Evolutionary conservation across 2,329 filamentous ascomycete species (phyloP), one percentile per base, ranked within the genome.

Genomic region (Cryoendolithus antarcticus): DNA sequence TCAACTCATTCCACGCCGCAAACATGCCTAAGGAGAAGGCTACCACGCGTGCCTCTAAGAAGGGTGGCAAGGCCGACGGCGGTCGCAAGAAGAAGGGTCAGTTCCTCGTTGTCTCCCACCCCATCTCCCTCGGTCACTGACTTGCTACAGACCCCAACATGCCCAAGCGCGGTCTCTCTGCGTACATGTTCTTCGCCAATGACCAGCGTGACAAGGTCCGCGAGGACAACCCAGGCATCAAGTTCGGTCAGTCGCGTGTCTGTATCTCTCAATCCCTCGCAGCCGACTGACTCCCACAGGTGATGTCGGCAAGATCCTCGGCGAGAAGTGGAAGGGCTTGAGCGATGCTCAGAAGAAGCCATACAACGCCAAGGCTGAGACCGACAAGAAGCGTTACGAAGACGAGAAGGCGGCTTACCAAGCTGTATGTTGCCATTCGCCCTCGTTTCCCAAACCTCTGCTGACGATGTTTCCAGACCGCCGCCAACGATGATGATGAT

Each of bases 131-230:
- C 12, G 34, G 5, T 32, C 35, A 27, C 49, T 51, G 35, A 54
- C 48, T 36, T 12, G 10, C 30, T 9, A 6, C 56, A 93, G 88
- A 95, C 68, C 86, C 86, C 67, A 95, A 95, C 69, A 89, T 88
- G 45, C 91, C 91, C 64, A 98, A 96, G 86, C 86, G 91, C 68
- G 91, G 89, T 72, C 85, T 98, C 37, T 96, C 91, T 39, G 91
- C 91, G 49, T 98, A 98, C 79, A 98, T 98, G 91, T 96, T 96
- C 82, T 98, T 96, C 65, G 91, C 91, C 77, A 96, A 96, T 62
- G 91, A 96, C 70, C 86, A 95, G 71, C 88, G 91, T 56, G 89
- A 96, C 62, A 93, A 91, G 65, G 91, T 98, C 55, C 86, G 91
- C 56, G 86, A 94, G 63, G 89, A 96, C 68, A 96, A 96, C 75